Evolutionary conservation across 2,329 filamentous ascomycete species (phyloP).

Genomic region (Chalaropsis ovoidea): DNA sequence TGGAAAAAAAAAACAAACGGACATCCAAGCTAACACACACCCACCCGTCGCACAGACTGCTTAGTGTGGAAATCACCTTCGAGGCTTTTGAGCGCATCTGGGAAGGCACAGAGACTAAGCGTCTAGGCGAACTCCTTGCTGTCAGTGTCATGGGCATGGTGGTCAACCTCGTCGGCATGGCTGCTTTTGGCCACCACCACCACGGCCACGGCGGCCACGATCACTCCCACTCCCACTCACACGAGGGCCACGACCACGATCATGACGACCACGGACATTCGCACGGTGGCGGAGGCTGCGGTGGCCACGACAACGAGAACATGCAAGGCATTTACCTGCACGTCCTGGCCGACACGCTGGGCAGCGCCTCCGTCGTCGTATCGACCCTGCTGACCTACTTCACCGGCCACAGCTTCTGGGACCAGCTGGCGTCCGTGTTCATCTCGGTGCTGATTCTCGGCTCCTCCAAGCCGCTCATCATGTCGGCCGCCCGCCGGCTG

Average conservation of each 20-base stretch:
- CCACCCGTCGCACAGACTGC: conserved; percentile 47
- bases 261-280: conserved; percentile 32
- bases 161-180: conserved; percentile 87
- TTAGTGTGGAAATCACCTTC: conserved; percentile 91
- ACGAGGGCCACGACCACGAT: conserved; percentile 38
- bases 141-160: conserved; percentile 78
- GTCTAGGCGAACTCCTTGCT: conserved; percentile 74
- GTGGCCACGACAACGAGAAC: conserved; percentile 79
- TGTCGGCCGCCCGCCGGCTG: conserved; percentile 70
- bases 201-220: conserved; percentile 34
- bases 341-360: conserved; percentile 86
- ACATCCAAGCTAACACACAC: neutral
- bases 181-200: conserved; percentile 65
- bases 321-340: conserved; percentile 97
- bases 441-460: conserved; percentile 88
- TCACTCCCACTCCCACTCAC: conserved; percentile 30
- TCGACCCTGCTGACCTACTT: conserved; percentile 82
- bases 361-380: conserved; percentile 86
- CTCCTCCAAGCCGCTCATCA: conserved; percentile 82
- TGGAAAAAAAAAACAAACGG: neutral
- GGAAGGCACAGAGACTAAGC: conserved; percentile 72
- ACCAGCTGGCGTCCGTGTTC: conserved; percentile 84
- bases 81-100: conserved; percentile 83
- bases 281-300: conserved; percentile 29
- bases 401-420: conserved; percentile 86